Evolutionary conservation across 805 yeast species (phyloP), one percentile per base, ranked within the genome.

Genomic region (Kazachstania taianensis): DNA sequence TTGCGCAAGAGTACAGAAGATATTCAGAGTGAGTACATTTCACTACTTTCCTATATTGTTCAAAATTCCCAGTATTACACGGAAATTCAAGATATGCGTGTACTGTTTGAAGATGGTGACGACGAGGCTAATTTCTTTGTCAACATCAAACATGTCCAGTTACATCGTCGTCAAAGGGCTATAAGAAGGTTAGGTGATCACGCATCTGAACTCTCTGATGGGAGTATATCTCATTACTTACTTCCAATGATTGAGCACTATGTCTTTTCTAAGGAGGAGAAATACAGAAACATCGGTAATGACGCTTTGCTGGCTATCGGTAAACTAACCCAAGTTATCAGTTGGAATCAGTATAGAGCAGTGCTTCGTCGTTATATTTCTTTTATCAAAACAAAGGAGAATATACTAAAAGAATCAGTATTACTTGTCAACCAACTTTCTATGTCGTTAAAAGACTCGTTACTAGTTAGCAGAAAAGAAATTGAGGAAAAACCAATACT

Each of bases 211-310:
- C 56, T 87, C 5, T 57, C 72, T 0, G 72, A 72, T 18, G 60
- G 63, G 25, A 78, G 75, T 45, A 73, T 89, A 36, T 70, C 94
- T 0, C 92, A 83, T 50, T 86, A 80, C 53, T 50, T 92, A 29
- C 60, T 92, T 38, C 97, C 98, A 4, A 72, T 87, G 43, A 67
- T 87, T 41, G 97, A 92, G 61, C 77, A 74, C 42, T 85, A 78
- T 58, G 85, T 81, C 2, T 69, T 67, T 40, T 67, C 74, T 41
- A 57, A 65, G 2, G 75, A 70, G 25, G 84, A 78, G 27, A 77
- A 72, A 43, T 62, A 66, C 37, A 66, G 79, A 50, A 74, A 75
- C 45, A 60, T 81, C 41, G 67, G 79, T 18, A 72, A 76, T 53
- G 92, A 80, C 42, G 67, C 94, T 0, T 63, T 81, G 19, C 61